phyloP scores from a whole-genome alignment of 2,329 filamentous ascomycete genomes.

The Colletotrichum zoysiae region DNA sequence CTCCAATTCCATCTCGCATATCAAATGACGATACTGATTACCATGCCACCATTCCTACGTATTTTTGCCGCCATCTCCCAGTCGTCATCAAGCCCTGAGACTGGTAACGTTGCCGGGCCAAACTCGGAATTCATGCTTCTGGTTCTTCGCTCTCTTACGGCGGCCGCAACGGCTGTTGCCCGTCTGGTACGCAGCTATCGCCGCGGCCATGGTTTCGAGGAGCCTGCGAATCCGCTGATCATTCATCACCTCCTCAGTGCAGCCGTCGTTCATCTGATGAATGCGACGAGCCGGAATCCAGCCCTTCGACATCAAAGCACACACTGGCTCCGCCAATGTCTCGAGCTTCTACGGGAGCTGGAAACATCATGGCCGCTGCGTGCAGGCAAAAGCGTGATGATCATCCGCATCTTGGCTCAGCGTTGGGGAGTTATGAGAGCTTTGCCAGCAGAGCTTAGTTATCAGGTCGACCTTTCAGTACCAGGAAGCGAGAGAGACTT shows the following conservation, averaged over 20 bases:
- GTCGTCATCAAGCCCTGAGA: not conserved
- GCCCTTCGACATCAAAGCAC: conserved; percentile 39
- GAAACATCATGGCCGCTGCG: conserved; percentile 23
- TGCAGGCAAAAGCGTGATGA: conserved; percentile 26
- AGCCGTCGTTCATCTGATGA: conserved; percentile 42
- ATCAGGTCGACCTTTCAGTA: conserved; percentile 13
- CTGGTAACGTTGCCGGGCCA: not conserved
- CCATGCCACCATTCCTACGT: conserved; percentile 41
- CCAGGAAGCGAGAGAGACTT: conserved; percentile 1
- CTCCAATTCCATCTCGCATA: conserved; percentile 42
- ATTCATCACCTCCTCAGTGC: conserved; percentile 43
- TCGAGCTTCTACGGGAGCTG: conserved; percentile 35
- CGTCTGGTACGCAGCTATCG: conserved; percentile 39
- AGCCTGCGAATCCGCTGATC: conserved; percentile 38
- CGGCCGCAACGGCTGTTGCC: conserved; percentile 35
- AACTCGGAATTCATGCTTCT: conserved; percentile 38
- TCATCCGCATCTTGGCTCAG: conserved; percentile 30
- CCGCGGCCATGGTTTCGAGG: conserved; percentile 34
- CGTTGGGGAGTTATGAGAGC: conserved; percentile 36
- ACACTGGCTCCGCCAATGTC: conserved; percentile 40
- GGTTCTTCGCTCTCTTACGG: conserved; percentile 39
- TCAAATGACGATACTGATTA: conserved; percentile 42
- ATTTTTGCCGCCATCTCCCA: conserved; percentile 36
- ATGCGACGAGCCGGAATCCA: conserved; percentile 35
- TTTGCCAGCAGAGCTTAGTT: conserved; percentile 25